Percentiles rank a stretch among this genome's conserved stretches.
These are phyloP conservation scores for Coemansia sp. DNA, from an alignment of 371 early-diverging fungal genomes.

Conservation along the genomic window DNA sequence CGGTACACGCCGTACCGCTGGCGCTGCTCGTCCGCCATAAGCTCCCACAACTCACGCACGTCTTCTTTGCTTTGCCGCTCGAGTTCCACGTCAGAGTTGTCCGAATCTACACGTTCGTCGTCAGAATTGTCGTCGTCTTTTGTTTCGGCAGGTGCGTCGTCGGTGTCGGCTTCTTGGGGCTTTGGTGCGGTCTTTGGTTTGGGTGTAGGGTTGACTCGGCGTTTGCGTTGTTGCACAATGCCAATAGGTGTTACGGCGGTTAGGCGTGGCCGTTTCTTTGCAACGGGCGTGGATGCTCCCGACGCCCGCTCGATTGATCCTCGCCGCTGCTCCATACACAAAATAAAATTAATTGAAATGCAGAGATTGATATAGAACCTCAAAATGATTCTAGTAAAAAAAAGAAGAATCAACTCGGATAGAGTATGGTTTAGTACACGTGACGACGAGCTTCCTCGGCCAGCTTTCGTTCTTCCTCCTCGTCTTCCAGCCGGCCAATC, in stretches of 20 bases:
- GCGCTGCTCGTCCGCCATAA: constrained; percentile 78
- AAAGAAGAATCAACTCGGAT: background rate
- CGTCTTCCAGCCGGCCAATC: constrained; percentile 41
- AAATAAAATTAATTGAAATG: background rate
- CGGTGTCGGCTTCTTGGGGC: background rate
- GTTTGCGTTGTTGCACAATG: constrained; percentile 29
- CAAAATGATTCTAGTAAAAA: background rate
- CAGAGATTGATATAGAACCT: background rate
- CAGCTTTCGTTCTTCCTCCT: constrained; percentile 40
- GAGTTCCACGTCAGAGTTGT: constrained; percentile 22
- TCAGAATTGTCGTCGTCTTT: constrained; percentile 1
- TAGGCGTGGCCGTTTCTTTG: constrained; percentile 33
- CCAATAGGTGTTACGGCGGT: constrained; percentile 25
- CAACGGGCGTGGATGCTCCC: background rate
- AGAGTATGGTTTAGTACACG: background rate
- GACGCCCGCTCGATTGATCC: background rate
- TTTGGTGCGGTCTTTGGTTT: background rate
- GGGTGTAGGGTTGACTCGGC: constrained; percentile 4
- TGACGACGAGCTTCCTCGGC: constrained; percentile 30
- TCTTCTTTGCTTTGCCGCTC: constrained; percentile 52
- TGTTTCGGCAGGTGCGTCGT: too few species aligned
- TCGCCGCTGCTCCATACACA: background rate
- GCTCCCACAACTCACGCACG: constrained; percentile 64
- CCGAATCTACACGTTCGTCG: background rate
- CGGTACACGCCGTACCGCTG: constrained; percentile 90